Evolutionary conservation across 495 filamentous ascomycete species (phyloP), one percentile per base, ranked within the genome.

Genomic region (Penicillium egyptiacum): DNA sequence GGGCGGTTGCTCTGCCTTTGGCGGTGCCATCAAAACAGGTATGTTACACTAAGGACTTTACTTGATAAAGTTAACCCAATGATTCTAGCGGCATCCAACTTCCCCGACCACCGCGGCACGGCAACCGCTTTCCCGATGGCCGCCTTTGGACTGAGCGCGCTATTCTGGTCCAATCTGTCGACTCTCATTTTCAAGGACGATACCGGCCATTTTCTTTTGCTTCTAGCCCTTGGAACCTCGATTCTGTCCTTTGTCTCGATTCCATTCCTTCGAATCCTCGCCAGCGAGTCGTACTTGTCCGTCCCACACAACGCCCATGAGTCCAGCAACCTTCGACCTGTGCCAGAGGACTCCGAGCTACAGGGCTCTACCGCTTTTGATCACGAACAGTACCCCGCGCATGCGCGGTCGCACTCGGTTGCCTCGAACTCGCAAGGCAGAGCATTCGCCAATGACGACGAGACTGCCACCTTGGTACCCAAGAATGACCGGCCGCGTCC

Each of bases 51-150:
- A 22, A 28, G 35, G 2, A 19, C 2, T 25, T 0, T 26, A 14
- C 40, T 45, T 8, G 19, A 39, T 16, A 28, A 31, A 2, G 9
- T 28, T 55, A 47, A 55, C 42, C 16, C 4, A 35, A 47, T 39
- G 26, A 23, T 45, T 52, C 0, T 33, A 79, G 93, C 90, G 55
- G 92, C 95, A 31, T 78, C 92, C 41, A 98, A 98, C 71, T 98
- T 91, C 81, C 95, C 93, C 2, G 79, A 86, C 33, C 88, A 96
- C 65, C 85, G 94, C 43, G 94, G 95, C 52, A 96, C 93, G 19
- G 94, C 94, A 14, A 98, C 94, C 7, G 92, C 91, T 3, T 90
- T 98, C 66, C 93, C 94, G 7, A 75, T 98, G 44, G 86, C 93
- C 41, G 91, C 90, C 5, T 97, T 98, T 70, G 94, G 94, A 23